Evolutionary conservation across 306 rosid genomes (phyloP).

Genomic region (Lotus japonicus): DNA sequence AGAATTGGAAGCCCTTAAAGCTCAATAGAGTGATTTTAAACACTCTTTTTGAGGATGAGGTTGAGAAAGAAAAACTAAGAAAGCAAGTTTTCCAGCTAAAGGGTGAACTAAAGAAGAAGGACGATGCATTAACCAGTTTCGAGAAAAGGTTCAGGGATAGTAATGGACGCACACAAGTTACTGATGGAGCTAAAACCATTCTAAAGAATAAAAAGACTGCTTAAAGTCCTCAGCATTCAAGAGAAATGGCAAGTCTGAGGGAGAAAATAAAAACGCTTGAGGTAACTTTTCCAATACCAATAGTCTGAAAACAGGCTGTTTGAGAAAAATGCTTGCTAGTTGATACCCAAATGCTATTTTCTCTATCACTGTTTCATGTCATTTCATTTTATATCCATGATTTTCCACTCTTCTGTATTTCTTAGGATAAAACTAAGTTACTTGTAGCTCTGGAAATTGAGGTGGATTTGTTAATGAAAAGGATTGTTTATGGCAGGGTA

Average conservation of each 20-base stretch:
- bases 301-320: too few species aligned
- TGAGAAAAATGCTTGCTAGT: too few species aligned
- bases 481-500: slow-evolving; percentile 41
- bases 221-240: slow-evolving; percentile 37
- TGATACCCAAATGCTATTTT: too few species aligned
- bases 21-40: too few species aligned
- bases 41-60: too few species aligned
- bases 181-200: slow-evolving; percentile 38
- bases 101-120: slow-evolving; percentile 65
- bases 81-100: slow-evolving; percentile 56
- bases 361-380: not conserved
- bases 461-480: not conserved
- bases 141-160: slow-evolving; percentile 63
- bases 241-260: slow-evolving; percentile 59
- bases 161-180: slow-evolving; percentile 32
- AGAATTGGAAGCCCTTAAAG: too few species aligned
- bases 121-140: slow-evolving; percentile 34
- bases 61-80: slow-evolving; percentile 53
- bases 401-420: not conserved
- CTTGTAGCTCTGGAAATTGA: not conserved
- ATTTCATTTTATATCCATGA: not conserved
- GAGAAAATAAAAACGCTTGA: slow-evolving; percentile 73
- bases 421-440: not conserved
- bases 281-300: slow-evolving; percentile 42
- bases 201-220: slow-evolving; percentile 36